A percentile compares a stretch with the other conserved stretches of the same genome.
These are phyloP conservation scores for Peronospora farinosa DNA, from an alignment of 352 stramenopile genomes.

Conservation along the genomic window DNA sequence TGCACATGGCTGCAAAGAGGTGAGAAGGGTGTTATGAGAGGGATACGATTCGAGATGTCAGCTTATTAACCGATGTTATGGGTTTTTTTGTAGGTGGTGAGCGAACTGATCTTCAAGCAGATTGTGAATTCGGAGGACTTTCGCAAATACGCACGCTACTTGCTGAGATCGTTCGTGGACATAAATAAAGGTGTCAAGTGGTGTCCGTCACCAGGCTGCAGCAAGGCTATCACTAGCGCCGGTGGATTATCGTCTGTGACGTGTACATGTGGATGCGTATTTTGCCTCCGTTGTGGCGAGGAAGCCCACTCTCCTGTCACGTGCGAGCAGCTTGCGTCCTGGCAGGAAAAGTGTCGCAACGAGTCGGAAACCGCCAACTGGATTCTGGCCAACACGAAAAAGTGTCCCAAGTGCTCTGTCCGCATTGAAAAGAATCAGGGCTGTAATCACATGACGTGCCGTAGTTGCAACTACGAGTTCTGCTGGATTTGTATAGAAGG, in stretches of 20 bases:
- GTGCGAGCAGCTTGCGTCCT: conserved; percentile 90
- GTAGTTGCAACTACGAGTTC: conserved; percentile 92
- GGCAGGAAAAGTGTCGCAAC: conserved; percentile 96
- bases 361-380: conserved; percentile 99
- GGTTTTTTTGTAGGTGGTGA: conserved; percentile 43
- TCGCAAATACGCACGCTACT: conserved; percentile 87
- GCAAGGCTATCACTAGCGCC: conserved; percentile 88
- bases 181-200: conserved; percentile 96
- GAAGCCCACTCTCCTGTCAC: conserved; percentile 92
- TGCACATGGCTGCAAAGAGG: conserved; percentile 92
- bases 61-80: conserved; percentile 1
- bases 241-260: conserved; percentile 73
- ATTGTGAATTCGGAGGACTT: conserved; percentile 70
- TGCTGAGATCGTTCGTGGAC: conserved; percentile 96
- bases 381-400: conserved; percentile 99
- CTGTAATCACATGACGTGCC: conserved; percentile 99
- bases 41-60: not conserved
- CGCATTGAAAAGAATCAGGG: conserved; percentile 99
- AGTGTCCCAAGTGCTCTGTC: conserved; percentile 97
- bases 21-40: conserved; percentile 18
- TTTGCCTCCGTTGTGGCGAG: conserved; percentile 92
- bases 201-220: conserved; percentile 95
- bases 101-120: conserved; percentile 59
- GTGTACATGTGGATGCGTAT: conserved; percentile 82
- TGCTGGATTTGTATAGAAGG: conserved; percentile 97